Percentiles rank a stretch among this genome's conserved stretches.
phyloP scores from a whole-genome alignment of 2,329 filamentous ascomycete genomes.

The Thielaviopsis populi region DNA sequence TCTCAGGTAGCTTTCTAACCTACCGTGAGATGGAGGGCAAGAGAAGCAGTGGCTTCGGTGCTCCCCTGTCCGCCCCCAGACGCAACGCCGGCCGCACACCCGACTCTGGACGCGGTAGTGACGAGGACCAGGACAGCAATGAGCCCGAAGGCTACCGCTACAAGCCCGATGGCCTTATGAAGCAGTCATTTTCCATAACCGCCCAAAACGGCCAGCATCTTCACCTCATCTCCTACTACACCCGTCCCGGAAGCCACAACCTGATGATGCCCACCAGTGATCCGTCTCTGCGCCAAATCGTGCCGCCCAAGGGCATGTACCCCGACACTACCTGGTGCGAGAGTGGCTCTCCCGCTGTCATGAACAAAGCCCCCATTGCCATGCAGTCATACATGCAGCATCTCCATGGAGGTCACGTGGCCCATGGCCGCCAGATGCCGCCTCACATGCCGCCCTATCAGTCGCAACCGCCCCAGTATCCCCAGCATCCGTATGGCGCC shows the following conservation, averaged over 20 bases:
- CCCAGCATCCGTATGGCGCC: constrained; percentile 23
- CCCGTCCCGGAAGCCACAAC: constrained; percentile 55
- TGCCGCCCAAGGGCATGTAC: constrained; percentile 88
- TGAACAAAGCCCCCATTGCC: constrained; percentile 59
- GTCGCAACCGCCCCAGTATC: constrained; percentile 23
- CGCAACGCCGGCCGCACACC: constrained; percentile 59
- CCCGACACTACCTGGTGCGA: constrained; percentile 90
- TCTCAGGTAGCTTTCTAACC: constrained; percentile 92
- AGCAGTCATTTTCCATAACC: constrained; percentile 98
- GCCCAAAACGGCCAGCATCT: constrained; percentile 79
- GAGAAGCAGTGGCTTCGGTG: constrained; percentile 62
- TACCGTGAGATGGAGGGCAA: constrained; percentile 99
- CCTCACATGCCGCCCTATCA: constrained; percentile 24
- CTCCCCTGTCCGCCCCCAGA: constrained; percentile 26
- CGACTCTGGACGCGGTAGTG: constrained; percentile 64
- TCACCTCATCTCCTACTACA: constrained; percentile 95
- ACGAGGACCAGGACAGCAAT: constrained; percentile 71
- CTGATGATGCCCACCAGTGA: constrained; percentile 73
- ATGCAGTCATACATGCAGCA: constrained; percentile 27
- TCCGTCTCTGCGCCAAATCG: constrained; percentile 61
- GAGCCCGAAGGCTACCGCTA: constrained; percentile 87
- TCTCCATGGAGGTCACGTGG: constrained; percentile 21
- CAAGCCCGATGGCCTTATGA: constrained; percentile 95
- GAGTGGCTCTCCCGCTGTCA: constrained; percentile 60
- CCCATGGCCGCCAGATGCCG: constrained; percentile 20